Conservation (phyloP, 331 rosid genomes). For the Pyrus hybrid region DNA sequence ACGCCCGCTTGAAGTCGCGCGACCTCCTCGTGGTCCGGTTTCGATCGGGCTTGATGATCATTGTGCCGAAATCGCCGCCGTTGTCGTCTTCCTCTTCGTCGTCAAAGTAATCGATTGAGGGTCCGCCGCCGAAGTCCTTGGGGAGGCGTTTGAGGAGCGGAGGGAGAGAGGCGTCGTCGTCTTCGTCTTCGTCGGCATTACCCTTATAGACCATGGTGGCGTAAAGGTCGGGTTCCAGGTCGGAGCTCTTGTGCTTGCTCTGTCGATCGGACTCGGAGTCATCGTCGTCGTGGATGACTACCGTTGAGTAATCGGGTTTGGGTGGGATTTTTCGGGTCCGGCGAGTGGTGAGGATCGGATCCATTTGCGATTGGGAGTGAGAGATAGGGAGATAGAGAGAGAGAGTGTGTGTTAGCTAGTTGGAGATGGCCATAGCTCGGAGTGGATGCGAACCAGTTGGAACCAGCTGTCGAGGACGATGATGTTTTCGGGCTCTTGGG, state of each 20-base stretch:
- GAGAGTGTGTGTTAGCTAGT: not conserved
- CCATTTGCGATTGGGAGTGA: conserved; percentile 32
- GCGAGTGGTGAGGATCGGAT: conserved; percentile 36
- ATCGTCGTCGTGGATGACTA: conserved; percentile 54
- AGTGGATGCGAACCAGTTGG: not conserved
- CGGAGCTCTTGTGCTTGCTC: not conserved
- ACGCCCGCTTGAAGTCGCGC: conserved; percentile 26
- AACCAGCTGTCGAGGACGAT: conserved; percentile 15
- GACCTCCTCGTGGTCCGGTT: conserved; percentile 37
- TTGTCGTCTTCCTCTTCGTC: conserved; percentile 29
- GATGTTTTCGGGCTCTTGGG: not conserved
- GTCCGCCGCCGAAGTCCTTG: conserved; percentile 94
- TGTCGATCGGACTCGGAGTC: conserved; percentile 21
- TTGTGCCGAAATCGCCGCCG: conserved; percentile 60
- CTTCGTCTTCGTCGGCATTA: conserved; percentile 40
- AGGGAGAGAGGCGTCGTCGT: conserved; percentile 70
- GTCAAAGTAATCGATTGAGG: conserved; percentile 61
- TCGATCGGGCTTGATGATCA: conserved; percentile 57
- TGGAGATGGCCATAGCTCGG: not conserved
- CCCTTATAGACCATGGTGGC: conserved; percentile 72
- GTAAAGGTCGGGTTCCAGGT: conserved; percentile 42
- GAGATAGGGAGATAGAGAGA: not conserved
- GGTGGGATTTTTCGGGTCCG: conserved; percentile 38
- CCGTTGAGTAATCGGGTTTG: conserved; percentile 65
- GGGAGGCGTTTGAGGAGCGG: conserved; percentile 89